These are phyloP conservation scores for Phytophthora hybrid DNA, from an alignment of 352 stramenopile genomes.

Conservation along the genomic window DNA sequence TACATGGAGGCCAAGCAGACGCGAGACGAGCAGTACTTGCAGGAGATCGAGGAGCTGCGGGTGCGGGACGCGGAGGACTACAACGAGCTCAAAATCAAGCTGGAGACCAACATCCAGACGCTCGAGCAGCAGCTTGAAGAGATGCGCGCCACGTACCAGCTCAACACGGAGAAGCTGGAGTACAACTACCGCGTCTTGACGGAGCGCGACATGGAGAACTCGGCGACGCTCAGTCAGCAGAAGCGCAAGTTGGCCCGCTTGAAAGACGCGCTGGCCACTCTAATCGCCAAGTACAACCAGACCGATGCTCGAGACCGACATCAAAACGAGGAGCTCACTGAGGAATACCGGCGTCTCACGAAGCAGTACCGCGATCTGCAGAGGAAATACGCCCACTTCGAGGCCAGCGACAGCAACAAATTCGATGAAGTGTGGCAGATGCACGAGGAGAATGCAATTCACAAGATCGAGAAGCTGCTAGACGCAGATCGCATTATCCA, in stretches of 20 bases:
- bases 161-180: constrained; percentile 97
- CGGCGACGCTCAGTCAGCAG: constrained; percentile 90
- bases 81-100: constrained; percentile 96
- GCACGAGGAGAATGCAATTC: constrained; percentile 90
- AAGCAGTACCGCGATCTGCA: constrained; percentile 97
- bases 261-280: constrained; percentile 91
- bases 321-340: constrained; percentile 94
- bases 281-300: constrained; percentile 94
- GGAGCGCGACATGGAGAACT: constrained; percentile 96
- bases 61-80: constrained; percentile 95
- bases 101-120: constrained; percentile 97
- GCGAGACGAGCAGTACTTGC: constrained; percentile 88
- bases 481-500: constrained; percentile 91
- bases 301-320: constrained; percentile 88
- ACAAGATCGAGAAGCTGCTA: constrained; percentile 89
- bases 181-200: constrained; percentile 97
- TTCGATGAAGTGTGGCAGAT: constrained; percentile 93
- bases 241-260: constrained; percentile 94
- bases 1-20: constrained; percentile 94
- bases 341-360: constrained; percentile 94
- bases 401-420: constrained; percentile 87
- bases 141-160: constrained; percentile 95
- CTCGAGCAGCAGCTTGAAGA: constrained; percentile 97
- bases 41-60: constrained; percentile 93
- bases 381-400: constrained; percentile 95